These are phyloP conservation scores for Cyberlindnera bimundalis DNA, from an alignment of 805 yeast species.

Conservation along the genomic window DNA sequence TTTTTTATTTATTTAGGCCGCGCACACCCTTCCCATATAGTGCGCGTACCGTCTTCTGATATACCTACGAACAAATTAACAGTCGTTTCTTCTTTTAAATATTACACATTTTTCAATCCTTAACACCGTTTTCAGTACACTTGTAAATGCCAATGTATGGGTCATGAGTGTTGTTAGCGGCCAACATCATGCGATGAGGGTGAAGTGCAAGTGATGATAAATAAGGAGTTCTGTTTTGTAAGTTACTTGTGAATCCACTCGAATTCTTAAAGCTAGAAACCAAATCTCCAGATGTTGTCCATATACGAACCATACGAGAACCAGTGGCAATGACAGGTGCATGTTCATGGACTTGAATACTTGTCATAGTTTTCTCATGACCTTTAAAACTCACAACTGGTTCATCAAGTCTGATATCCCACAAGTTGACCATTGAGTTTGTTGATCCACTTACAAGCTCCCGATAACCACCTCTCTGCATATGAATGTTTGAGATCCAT, in stretches of 20 bases:
- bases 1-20: no score
- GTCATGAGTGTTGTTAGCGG: slow-evolving; percentile 79
- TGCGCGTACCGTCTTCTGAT: no score
- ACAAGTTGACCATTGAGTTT: slow-evolving; percentile 78
- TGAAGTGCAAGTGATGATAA: slow-evolving; percentile 73
- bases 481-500: slow-evolving; percentile 74
- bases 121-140: slow-evolving; percentile 35
- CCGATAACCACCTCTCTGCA: slow-evolving; percentile 96
- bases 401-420: slow-evolving; percentile 81
- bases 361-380: slow-evolving; percentile 46
- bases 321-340: slow-evolving; percentile 94
- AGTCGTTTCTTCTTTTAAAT: no score
- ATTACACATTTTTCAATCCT: slow-evolving; percentile 3
- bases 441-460: slow-evolving; percentile 82
- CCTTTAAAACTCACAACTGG: slow-evolving; percentile 69
- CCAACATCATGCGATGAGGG: slow-evolving; percentile 93
- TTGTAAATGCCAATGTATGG: slow-evolving; percentile 62
- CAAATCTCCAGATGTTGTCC: slow-evolving; percentile 82
- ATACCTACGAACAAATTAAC: no score
- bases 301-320: slow-evolving; percentile 69
- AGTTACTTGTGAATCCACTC: slow-evolving; percentile 28
- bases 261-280: slow-evolving; percentile 56
- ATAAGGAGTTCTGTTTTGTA: slow-evolving; percentile 35
- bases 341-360: slow-evolving; percentile 88
- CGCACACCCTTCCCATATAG: no score